These are phyloP conservation scores for Emericellopsis cladophorae DNA, from an alignment of 2,329 filamentous ascomycete genomes.

Conservation along the genomic window DNA sequence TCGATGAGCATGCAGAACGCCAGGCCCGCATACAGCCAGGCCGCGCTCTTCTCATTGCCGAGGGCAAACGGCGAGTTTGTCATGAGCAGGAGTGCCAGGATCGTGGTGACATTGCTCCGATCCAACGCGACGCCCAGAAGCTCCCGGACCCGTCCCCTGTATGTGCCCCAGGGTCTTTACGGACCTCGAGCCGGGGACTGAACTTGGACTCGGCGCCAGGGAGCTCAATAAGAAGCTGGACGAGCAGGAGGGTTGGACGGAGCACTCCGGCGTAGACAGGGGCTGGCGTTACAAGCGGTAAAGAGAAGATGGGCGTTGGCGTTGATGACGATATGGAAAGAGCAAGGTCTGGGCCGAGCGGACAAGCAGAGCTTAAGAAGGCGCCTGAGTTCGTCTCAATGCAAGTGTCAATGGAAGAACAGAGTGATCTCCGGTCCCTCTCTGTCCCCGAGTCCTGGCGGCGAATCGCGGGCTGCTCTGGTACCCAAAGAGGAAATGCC, in stretches of 20 bases:
- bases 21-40: conserved; percentile 45
- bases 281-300: conserved; percentile 1
- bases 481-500: not conserved
- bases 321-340: too few relatives aligned
- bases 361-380: too few relatives aligned
- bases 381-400: too few relatives aligned
- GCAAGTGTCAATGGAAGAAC: too few relatives aligned
- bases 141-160: conserved; percentile 29
- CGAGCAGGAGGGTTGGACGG: not conserved
- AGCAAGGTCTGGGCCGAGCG: too few relatives aligned
- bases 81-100: conserved; percentile 39
- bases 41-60: conserved; percentile 34
- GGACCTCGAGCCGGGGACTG: conserved; percentile 28
- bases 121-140: conserved; percentile 30
- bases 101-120: conserved; percentile 37
- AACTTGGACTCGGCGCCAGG: conserved; percentile 24
- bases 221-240: conserved; percentile 12
- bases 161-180: conserved; percentile 27
- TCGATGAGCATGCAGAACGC: conserved; percentile 44
- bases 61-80: conserved; percentile 35
- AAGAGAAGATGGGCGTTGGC: not conserved
- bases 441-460: too few relatives aligned
- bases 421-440: too few relatives aligned
- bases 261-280: not conserved
- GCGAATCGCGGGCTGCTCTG: not conserved